Evolutionary conservation across 1,284 basidiomycete genomes (phyloP), one percentile per base, ranked within the genome.

Genomic region (Cryptococcus amylolentus): DNA sequence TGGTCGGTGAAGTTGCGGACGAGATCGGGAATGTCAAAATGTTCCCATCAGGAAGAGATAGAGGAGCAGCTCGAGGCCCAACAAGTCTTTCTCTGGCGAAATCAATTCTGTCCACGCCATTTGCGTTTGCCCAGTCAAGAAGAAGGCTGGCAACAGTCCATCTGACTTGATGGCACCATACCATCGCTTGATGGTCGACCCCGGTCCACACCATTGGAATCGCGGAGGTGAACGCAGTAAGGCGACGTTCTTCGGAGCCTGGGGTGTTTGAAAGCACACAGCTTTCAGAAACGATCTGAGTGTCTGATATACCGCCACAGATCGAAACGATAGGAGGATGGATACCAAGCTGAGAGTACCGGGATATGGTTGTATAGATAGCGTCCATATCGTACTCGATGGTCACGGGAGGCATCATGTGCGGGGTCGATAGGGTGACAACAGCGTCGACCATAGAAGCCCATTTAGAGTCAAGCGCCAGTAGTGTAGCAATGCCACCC

Each of bases 151-250:
- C 95, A 14, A 98, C 80, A 38, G 86, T 84, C 85, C 88, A 89
- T 31, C 96, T 86, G 16, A 98, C 86, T 76, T 99, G 96, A 75
- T 98, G 91, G 73, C 96, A 98, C 96, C 96, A 99, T 12, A 98
- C 90, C 84, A 98, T 95, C 54, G 91, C 93, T 50, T 88, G 85
- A 75, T 99, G 96, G 40, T 95, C 95, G 4, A 98, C 89, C 1
- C 91, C 89, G 0, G 93, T 92, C 91, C 94, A 97, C 2, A 88
- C 85, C 12, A 89, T 89, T 43, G 94, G 88, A 14, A 98, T 80
- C 1, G 86, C 87, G 23, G 88, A 88, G 0, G 92, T 89, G 71
- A 94, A 97, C 5, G 93, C 81, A 0, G 91, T 88, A 44, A 86
- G 82, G 40, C 88, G 80, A 59, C 85, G 86, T 0, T 70, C 48